Percentiles rank a stretch among this genome's conserved stretches.
phyloP scores from a whole-genome alignment of 305 asterid species.

The Fraxinus floribunda region DNA sequence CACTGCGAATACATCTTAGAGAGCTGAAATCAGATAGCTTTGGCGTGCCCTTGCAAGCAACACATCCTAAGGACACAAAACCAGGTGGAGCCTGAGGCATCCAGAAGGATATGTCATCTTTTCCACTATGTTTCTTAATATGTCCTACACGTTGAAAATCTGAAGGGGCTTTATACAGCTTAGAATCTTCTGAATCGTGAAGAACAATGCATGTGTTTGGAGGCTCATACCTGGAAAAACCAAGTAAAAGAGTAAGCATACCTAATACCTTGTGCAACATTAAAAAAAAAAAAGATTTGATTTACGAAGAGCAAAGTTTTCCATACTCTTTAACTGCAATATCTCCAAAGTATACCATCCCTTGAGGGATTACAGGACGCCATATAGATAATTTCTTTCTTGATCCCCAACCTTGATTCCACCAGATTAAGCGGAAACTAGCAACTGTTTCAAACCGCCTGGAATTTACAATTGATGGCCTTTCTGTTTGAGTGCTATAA shows the following conservation, averaged over 20 bases:
- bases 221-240: conserved; percentile 72
- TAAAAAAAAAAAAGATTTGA: conserved; percentile 7
- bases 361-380: conserved; percentile 88
- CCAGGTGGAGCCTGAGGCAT: conserved; percentile 99
- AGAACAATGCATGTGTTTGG: conserved; percentile 82
- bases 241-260: conserved; percentile 13
- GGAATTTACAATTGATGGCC: conserved; percentile 63
- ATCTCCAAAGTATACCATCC: conserved; percentile 89
- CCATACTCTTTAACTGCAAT: conserved; percentile 79
- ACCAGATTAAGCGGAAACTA: conserved; percentile 81
- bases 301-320: conserved; percentile 5
- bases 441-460: conserved; percentile 82
- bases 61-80: conserved; percentile 82
- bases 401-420: conserved; percentile 92
- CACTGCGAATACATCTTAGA: conserved; percentile 87
- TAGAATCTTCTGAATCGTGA: conserved; percentile 68
- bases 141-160: conserved; percentile 80
- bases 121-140: conserved; percentile 62
- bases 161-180: conserved; percentile 62
- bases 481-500: conserved; percentile 54
- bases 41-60: conserved; percentile 79
- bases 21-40: conserved; percentile 72
- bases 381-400: conserved; percentile 86
- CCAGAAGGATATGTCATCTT: conserved; percentile 78
- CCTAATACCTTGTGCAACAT: neutral